These are phyloP conservation scores for Pseudocercospora musae DNA, from an alignment of 2,329 filamentous ascomycete genomes.

Conservation along the genomic window DNA sequence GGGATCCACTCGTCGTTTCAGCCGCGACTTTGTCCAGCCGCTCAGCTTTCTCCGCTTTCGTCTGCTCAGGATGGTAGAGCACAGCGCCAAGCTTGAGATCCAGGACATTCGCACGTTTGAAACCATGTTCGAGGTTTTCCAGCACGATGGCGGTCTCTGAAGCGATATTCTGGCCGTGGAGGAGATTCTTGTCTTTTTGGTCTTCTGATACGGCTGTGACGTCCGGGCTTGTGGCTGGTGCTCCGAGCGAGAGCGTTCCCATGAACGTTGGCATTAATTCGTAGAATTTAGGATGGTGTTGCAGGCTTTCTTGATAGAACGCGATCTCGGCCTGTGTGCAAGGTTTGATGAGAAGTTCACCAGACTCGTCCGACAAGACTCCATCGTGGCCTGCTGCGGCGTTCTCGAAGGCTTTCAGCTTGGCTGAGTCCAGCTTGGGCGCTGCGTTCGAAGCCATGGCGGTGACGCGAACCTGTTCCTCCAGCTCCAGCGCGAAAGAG, in stretches of 20 bases:
- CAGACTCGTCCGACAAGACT: constrained; percentile 78
- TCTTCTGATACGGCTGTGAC: constrained; percentile 20
- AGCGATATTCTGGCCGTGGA: constrained; percentile 62
- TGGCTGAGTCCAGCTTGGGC: constrained; percentile 27
- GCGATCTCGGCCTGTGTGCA: constrained; percentile 80
- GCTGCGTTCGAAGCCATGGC: constrained; percentile 4
- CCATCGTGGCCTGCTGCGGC: constrained; percentile 87
- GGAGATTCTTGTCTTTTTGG: constrained; percentile 40
- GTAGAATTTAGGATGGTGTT: constrained; percentile 68
- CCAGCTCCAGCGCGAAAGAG: background rate
- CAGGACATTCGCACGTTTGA: constrained; percentile 80
- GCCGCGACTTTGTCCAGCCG: constrained; percentile 58
- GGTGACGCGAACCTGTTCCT: background rate
- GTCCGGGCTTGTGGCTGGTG: constrained; percentile 35
- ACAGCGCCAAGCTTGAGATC: constrained; percentile 87
- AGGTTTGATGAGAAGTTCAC: constrained; percentile 88
- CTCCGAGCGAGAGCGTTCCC: constrained; percentile 70
- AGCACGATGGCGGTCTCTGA: constrained; percentile 80
- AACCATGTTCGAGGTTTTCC: constrained; percentile 78
- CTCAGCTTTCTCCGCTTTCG: constrained; percentile 55
- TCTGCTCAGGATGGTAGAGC: constrained; percentile 72
- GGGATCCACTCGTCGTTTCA: constrained; percentile 56
- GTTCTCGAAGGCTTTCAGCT: constrained; percentile 67
- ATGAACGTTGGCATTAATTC: constrained; percentile 81
- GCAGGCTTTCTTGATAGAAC: constrained; percentile 76